Evolutionary conservation across 441 rosid genomes (phyloP), one percentile per base, ranked within the genome.

Genomic region (Rhodomyrtus psidioides): DNA sequence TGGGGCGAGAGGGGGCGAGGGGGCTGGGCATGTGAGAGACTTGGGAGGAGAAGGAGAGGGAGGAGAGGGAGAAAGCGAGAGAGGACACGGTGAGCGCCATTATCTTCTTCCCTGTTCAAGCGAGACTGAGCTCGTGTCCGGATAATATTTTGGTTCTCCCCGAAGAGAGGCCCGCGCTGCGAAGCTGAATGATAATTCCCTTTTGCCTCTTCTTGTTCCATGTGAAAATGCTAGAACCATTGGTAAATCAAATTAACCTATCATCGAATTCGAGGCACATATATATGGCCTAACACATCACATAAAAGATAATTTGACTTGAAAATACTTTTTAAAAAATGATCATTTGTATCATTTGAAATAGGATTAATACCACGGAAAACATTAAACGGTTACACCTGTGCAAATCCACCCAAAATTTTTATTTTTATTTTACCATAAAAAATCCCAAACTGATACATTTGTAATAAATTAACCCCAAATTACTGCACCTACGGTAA

Each of bases 31-130:
- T 90, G 46, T 81, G 93, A 82, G 97, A 96, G 86, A 95, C 57
- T 46, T 93, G 96, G 60, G 97, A 94, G 51, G 97, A 94, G 88
- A 96, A 94, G 10, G 98, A 95, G 85, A 97, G 98, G 5, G 96
- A 93, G 59, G 94, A 92, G 84, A 96, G 85, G 56, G 98, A 93
- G 28, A 95, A 88, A 2, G 96, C 59, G 49, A 95, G 93, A 46
- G 92, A 92, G 26, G 96, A 90, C 16, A 94, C n/a, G n/a, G 96
- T 91, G 62, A 93, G 88, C 83, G 97, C 93, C 98, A 93, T 96
- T 87, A 62, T 83, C 86, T 85, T 76, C 60, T 60, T 28, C 82
- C 53, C 65, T 46, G 76, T 19, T 76, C 44, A 24, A 55, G 75
- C 46, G 23, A 49, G 56, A 34, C 34, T 0, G 76, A 57, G 49